Percentiles rank a stretch among this genome's conserved stretches.
phyloP scores from a whole-genome alignment of 2,329 filamentous ascomycete genomes.

The Trichoderma arundinaceum region DNA sequence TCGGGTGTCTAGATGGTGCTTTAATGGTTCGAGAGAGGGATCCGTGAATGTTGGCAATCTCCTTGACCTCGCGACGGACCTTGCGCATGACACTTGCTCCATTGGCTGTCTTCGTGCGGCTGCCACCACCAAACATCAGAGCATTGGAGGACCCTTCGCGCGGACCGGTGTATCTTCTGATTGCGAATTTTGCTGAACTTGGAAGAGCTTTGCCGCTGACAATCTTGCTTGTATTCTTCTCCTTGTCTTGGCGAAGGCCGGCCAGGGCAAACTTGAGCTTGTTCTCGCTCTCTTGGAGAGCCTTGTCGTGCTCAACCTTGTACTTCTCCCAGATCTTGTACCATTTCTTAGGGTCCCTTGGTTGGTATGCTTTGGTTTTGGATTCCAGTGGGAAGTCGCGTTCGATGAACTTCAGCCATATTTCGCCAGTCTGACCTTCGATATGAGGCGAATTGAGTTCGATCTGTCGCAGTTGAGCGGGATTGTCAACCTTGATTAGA shows the following conservation, averaged over 20 bases:
- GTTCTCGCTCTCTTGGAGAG: slow-evolving; percentile 64
- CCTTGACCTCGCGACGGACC: slow-evolving; percentile 61
- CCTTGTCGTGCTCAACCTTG: slow-evolving; percentile 61
- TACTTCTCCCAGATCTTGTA: slow-evolving; percentile 77
- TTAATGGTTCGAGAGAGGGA: slow-evolving; percentile 47
- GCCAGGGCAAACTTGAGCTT: slow-evolving; percentile 63
- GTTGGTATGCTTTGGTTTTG: slow-evolving; percentile 66
- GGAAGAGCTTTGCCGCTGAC: slow-evolving; percentile 58
- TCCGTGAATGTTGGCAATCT: slow-evolving; percentile 57
- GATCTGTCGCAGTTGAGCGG: slow-evolving; percentile 74
- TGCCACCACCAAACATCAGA: slow-evolving; percentile 54
- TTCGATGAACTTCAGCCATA: slow-evolving; percentile 81
- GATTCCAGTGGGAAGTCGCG: slow-evolving; percentile 73
- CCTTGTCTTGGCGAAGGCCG: slow-evolving; percentile 62
- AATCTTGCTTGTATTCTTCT: slow-evolving; percentile 62
- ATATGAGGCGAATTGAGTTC: slow-evolving; percentile 81
- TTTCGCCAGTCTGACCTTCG: slow-evolving; percentile 67
- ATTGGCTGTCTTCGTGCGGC: slow-evolving; percentile 58
- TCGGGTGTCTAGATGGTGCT: slow-evolving; percentile 42
- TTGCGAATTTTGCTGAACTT: slow-evolving; percentile 46
- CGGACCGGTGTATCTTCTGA: slow-evolving; percentile 39
- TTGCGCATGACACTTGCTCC: slow-evolving; percentile 62
- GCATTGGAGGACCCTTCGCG: slow-evolving; percentile 42
- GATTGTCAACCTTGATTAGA: slow-evolving; percentile 72
- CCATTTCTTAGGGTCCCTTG: slow-evolving; percentile 73